Evolutionary conservation across 345 rosid genomes (phyloP).

Genomic region (Eucalyptus victrix): DNA sequence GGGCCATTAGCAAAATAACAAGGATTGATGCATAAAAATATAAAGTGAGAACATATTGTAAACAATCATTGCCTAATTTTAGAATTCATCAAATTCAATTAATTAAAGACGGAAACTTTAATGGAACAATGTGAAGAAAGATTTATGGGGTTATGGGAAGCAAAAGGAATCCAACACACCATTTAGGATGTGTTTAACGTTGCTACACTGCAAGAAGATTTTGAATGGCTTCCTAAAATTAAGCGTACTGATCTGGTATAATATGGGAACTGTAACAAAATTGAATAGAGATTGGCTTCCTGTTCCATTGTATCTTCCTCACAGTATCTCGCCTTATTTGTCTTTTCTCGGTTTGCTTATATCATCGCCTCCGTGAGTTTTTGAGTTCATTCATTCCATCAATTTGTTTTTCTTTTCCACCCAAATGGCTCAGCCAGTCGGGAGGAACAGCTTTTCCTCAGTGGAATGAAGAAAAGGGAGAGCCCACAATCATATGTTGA

Average conservation of each 20-base stretch:
- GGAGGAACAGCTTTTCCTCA: neutral
- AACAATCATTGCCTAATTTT: neutral
- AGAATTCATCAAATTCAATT: neutral
- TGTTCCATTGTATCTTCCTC: neutral
- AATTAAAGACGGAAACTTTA: neutral
- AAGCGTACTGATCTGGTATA: neutral
- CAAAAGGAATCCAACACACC: neutral
- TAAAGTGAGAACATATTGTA: neutral
- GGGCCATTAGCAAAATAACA: neutral
- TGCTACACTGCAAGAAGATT: neutral
- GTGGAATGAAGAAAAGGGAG: neutral
- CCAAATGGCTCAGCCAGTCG: neutral
- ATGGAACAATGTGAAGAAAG: neutral
- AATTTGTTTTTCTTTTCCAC: neutral
- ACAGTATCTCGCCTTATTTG: neutral
- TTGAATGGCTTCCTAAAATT: neutral
- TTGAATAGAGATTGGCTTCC: neutral
- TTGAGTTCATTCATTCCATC: neutral
- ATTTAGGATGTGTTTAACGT: neutral
- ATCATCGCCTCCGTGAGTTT: neutral
- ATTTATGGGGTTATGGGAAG: neutral
- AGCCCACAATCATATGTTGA: neutral
- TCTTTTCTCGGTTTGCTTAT: neutral
- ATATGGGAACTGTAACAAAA: neutral
- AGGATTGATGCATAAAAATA: neutral